Conservation (phyloP, 306 rosid genomes). For the Oemleria cerasiformis region DNA sequence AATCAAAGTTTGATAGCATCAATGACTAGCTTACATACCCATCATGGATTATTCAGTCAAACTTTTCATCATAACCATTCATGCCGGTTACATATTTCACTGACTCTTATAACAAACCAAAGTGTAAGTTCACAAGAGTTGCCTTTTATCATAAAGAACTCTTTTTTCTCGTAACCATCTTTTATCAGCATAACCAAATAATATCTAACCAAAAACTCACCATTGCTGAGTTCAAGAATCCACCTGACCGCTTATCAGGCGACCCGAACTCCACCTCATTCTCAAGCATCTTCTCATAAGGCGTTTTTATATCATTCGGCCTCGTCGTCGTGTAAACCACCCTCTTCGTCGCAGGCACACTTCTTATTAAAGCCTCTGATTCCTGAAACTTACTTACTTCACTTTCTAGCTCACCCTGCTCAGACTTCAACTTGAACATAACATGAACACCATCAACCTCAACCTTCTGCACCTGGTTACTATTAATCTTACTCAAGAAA, state of each 20-base stretch:
- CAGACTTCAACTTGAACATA: constrained; percentile 84
- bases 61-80: background rate
- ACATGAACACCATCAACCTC: constrained; percentile 95
- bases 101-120: background rate
- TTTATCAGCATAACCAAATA: background rate
- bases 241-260: constrained; percentile 86
- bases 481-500: constrained; percentile 71
- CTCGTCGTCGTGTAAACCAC: constrained; percentile 84
- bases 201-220: constrained; percentile 36
- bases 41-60: background rate
- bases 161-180: background rate
- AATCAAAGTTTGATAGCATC: background rate
- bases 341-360: constrained; percentile 75
- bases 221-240: constrained; percentile 80
- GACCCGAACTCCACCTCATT: constrained; percentile 96
- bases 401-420: constrained; percentile 41
- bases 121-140: background rate
- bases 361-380: constrained; percentile 57
- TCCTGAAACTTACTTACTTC: constrained; percentile 66
- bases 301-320: constrained; percentile 88
- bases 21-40: background rate
- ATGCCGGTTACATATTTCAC: background rate
- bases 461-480: constrained; percentile 83
- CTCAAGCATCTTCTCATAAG: constrained; percentile 91
- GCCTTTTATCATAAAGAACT: too few relatives aligned